Base-by-base conservation (phyloP, 495 filamentous ascomycete genomes). In the Lasiosphaeris hirsuta region DNA sequence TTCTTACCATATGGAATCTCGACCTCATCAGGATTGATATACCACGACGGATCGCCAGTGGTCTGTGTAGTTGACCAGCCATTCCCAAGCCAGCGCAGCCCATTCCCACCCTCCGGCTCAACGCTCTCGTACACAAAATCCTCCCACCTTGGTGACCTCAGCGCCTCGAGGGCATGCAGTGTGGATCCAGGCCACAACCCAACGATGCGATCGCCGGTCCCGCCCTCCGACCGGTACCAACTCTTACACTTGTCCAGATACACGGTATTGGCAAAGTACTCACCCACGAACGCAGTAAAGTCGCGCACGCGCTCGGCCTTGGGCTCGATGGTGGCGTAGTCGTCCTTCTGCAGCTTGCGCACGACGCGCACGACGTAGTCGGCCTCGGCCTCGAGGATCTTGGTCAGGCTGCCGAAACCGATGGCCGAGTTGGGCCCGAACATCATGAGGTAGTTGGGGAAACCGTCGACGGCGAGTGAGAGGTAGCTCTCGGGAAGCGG, bases 361-460 rank as follows among this genome's bases (percentile, higher is more conserved):
- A 90, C 71, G 10, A 84, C 74, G 59, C 83, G 81, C 13, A 83
- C 75, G 42, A 84, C 75, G 61, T 88, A 90, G 3, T 84, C 84
- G 34, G 81, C 72, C 59, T 83, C 74, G 33, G 79, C 80, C 52
- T 86, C 81, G 35, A 88, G 72, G 34, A 82, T 79, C 38, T 74
- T 65, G 7, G 78, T 77, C 30, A 87, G 63, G 15, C 76, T 79
- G 0, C 84, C 84, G 42, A 78, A 78, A 3, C 83, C 82, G 53
- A 83, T 75, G 10, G 78, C 76, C 44, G 68, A 72, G 60, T 87
- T 87, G 3, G 84, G 84, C 0, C 84, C 85, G 34, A 80, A 73
- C 64, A 86, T 75, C 62, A 77, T 84, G 60, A 88, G 76, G 42
- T 81, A 76, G 65, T 90, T 91, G 8, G 88, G 87, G 60, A 90